Evolutionary conservation across 2,329 filamentous ascomycete species (phyloP), one percentile per base, ranked within the genome.

Genomic region (Hymenoscyphus scutula): DNA sequence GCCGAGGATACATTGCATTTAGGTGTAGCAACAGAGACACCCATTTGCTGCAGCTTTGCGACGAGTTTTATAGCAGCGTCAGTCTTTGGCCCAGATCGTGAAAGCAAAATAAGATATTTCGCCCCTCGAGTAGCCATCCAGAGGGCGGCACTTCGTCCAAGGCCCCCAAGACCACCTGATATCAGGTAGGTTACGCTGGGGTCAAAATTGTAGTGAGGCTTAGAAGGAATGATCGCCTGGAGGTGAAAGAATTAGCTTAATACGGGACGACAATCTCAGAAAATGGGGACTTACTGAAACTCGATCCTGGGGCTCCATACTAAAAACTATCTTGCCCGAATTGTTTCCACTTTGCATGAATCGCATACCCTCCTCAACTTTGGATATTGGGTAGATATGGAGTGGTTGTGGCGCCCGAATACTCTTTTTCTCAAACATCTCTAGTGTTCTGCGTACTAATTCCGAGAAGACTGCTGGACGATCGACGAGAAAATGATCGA

Each of bases 1-100:
- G 71, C 66, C 19, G 77, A 74, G 1, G 78, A 75, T 1, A 84
- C 79, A 60, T 85, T 79, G 70, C 82, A 84, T 5, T 71, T 66
- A 29, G 76, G 74, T 13, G 82, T 76, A 8, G 77, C 68, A 23
- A 82, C 74, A n/a, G 76, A 74, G 1, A 79, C 78, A 0, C 77
- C 78, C 1, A 68, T 62, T 1, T 65, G 62, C 15, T 54, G 23
- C n/a, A 67, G 53, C 19, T 60, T 53, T 3, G 19, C 15, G n/a
- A 64, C 17, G 2, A 67, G 41, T 17, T 58, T n/a, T 32, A 53
- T 23, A n/a, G 41, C 48, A 13, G 57, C 34, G 32, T 61, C 59
- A 8, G 27, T 45, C 0, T 23, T 30, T 5, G 53, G 29, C 5
- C 63, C 66, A 15, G 59, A 63, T 11, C 74, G 63, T 8, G 74